phyloP scores from a whole-genome alignment of 106 monocot genomes.

The Dendrobium huoshanense region DNA sequence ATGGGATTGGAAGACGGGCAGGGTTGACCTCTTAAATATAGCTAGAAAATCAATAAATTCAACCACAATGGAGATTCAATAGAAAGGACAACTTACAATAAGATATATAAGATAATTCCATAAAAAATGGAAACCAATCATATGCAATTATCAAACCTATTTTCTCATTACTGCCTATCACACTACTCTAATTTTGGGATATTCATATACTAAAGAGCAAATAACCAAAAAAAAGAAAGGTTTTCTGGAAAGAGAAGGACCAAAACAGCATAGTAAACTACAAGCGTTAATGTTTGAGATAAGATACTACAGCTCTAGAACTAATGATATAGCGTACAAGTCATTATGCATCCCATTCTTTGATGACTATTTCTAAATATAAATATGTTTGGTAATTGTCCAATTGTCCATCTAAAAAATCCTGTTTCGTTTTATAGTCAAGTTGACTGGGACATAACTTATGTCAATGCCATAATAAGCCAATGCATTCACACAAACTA shows the following conservation, averaged over 20 bases:
- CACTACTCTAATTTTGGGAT: background rate
- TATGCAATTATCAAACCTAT: background rate
- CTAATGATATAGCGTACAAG: background rate
- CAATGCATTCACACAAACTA: background rate
- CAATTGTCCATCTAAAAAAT: background rate
- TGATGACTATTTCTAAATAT: background rate
- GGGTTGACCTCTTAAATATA: constrained; percentile 86
- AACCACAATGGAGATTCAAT: background rate
- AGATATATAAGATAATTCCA: background rate
- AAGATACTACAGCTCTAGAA: background rate
- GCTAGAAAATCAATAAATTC: constrained; percentile 30
- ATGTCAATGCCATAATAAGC: background rate
- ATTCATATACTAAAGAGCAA: background rate
- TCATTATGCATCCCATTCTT: background rate
- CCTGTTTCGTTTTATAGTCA: background rate
- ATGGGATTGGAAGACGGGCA: constrained; percentile 85
- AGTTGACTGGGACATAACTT: background rate
- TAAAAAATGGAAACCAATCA: background rate
- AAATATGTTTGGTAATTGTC: background rate
- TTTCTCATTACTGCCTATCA: background rate
- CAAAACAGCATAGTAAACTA: background rate
- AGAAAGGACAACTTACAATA: background rate
- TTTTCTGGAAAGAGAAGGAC: background rate
- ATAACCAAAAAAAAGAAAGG: background rate
- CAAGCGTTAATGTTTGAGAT: background rate